phyloP scores from a whole-genome alignment of 2,329 filamentous ascomycete species.

The Neopestalotiopsis clavispora region DNA sequence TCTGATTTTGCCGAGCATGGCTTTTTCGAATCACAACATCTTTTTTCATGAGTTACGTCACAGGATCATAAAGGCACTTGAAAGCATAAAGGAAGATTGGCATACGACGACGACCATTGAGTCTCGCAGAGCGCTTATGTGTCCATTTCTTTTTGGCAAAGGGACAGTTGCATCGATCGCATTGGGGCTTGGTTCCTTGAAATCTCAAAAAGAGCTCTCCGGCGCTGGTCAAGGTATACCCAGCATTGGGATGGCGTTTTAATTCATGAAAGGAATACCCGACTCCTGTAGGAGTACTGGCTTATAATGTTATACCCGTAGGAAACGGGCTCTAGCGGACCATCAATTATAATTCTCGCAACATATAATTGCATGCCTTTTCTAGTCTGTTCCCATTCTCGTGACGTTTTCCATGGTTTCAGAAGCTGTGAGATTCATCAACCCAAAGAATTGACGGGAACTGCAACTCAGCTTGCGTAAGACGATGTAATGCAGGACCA shows the following conservation, averaged over 20 bases:
- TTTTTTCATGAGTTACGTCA: slow-evolving; percentile 1
- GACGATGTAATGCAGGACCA: no score
- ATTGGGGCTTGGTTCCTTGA: neutral
- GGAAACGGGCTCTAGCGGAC: neutral
- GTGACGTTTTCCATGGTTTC: no score
- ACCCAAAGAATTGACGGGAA: no score
- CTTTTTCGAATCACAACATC: neutral
- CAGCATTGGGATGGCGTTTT: slow-evolving; percentile 1
- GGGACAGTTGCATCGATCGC: neutral
- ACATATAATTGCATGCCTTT: neutral
- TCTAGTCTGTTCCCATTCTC: no score
- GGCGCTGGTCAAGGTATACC: neutral
- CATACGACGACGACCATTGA: neutral
- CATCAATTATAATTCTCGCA: neutral
- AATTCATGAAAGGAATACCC: neutral
- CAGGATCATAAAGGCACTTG: neutral
- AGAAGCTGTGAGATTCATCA: no score
- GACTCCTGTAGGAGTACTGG: neutral
- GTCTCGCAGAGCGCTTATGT: neutral
- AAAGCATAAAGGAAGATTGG: slow-evolving; percentile 2
- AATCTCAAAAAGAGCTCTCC: neutral
- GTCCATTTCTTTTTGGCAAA: neutral
- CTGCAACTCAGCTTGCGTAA: no score
- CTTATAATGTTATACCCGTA: neutral
- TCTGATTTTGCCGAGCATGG: neutral